These are phyloP conservation scores for Pelargonium australe DNA, from an alignment of 441 rosid genomes.

Conservation along the genomic window DNA sequence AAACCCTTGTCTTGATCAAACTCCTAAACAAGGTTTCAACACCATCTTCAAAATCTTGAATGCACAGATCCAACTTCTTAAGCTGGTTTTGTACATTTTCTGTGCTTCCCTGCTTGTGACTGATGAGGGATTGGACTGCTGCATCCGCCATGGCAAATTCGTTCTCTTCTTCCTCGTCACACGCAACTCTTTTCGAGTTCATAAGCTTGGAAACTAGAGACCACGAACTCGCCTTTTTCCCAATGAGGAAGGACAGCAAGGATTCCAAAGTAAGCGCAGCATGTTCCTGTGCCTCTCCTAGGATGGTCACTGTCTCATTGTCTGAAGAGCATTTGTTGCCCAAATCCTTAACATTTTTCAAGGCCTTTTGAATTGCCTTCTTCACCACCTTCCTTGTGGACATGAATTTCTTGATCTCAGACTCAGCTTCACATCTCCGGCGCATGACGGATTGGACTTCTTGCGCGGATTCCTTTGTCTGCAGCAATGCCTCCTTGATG, in stretches of 20 bases:
- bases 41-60: slow-evolving; percentile 40
- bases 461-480: slow-evolving; percentile 22
- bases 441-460: slow-evolving; percentile 27
- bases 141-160: slow-evolving; percentile 28
- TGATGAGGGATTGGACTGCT: slow-evolving; percentile 14
- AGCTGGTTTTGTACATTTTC: slow-evolving; percentile 23
- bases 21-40: slow-evolving; percentile 28
- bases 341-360: slow-evolving; percentile 23
- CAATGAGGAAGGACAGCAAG: slow-evolving; percentile 28
- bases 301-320: neutral
- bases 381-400: slow-evolving; percentile 29
- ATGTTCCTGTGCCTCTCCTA: slow-evolving; percentile 28
- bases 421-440: slow-evolving; percentile 24
- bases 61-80: slow-evolving; percentile 29
- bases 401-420: slow-evolving; percentile 26
- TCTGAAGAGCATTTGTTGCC: slow-evolving; percentile 14
- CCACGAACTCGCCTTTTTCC: slow-evolving; percentile 25
- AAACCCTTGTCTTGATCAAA: slow-evolving; percentile 43
- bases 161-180: slow-evolving; percentile 17
- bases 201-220: slow-evolving; percentile 32
- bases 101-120: slow-evolving; percentile 18
- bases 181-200: slow-evolving; percentile 21
- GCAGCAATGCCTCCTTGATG: slow-evolving; percentile 32
- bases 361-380: slow-evolving; percentile 26
- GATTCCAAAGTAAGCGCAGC: slow-evolving; percentile 29